Percentiles rank a stretch among this genome's conserved stretches.
Evolutionary conservation across 2,329 filamentous ascomycete genomes (phyloP).

Genomic region (Penicillium thymicola): DNA sequence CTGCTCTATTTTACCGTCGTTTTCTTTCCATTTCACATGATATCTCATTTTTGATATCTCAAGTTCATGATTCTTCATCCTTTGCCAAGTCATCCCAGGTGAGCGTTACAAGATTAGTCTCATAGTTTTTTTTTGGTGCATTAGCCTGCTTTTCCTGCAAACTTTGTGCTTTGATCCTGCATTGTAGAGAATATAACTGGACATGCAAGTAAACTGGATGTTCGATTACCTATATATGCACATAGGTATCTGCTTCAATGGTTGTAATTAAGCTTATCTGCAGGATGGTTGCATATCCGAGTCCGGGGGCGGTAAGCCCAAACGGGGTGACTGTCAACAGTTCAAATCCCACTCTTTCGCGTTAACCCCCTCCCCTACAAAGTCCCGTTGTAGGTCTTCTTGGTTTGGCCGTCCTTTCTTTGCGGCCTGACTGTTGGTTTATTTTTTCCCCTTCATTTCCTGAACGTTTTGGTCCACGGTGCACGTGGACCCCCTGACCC

Average conservation of each 20-base stretch:
- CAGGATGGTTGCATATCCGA: conserved; percentile 6
- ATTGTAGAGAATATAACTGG: neutral
- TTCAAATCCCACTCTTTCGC: conserved; percentile 17
- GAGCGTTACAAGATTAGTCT: neutral
- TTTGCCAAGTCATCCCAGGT: neutral
- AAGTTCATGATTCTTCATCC: neutral
- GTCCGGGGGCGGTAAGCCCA: conserved; percentile 21
- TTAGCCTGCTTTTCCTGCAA: conserved; percentile 7
- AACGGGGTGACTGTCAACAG: conserved; percentile 24
- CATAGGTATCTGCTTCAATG: neutral
- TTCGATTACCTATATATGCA: neutral
- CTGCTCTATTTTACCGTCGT: neutral
- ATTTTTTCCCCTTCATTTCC: neutral
- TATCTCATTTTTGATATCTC: neutral
- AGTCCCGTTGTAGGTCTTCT: conserved; percentile 2
- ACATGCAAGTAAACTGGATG: neutral
- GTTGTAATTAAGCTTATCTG: conserved; percentile 9
- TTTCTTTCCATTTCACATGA: neutral
- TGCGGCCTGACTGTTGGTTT: conserved; percentile 6
- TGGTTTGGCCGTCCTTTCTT: conserved; percentile 1
- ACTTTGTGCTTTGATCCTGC: neutral
- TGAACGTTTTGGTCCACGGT: conserved; percentile 7
- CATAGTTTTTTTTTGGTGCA: conserved; percentile 2
- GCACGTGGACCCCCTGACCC: conserved; percentile 19
- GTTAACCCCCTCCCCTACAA: conserved; percentile 2